Percentiles rank a stretch among this genome's conserved stretches.
These are phyloP conservation scores for Diospyros kaki DNA, from an alignment of 148 eudicot species.

Conservation along the genomic window DNA sequence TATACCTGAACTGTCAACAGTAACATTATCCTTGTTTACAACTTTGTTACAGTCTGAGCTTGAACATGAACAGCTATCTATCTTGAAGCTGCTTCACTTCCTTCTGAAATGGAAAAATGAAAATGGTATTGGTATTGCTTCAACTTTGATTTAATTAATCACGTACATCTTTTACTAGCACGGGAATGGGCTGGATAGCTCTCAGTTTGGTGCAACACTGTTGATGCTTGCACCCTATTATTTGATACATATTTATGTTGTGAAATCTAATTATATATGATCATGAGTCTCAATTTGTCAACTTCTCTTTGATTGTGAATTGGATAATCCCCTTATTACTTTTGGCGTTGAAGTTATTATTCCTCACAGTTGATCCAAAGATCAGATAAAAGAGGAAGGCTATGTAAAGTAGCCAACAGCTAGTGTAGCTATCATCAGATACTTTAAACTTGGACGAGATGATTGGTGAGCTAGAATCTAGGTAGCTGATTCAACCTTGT, in stretches of 20 bases:
- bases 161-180: not conserved
- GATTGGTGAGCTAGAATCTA: too few relatives aligned
- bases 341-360: too few relatives aligned
- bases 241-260: not conserved
- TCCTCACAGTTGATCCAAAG: too few relatives aligned
- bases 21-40: constrained; percentile 49
- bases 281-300: not conserved
- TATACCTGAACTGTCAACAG: constrained; percentile 45
- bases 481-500: too few relatives aligned
- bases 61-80: constrained; percentile 69
- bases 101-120: constrained; percentile 65
- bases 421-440: too few relatives aligned
- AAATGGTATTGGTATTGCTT: constrained; percentile 44
- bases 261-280: not conserved
- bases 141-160: not conserved
- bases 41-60: constrained; percentile 52
- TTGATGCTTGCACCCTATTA: not conserved
- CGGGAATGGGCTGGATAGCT: not conserved
- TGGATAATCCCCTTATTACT: too few relatives aligned
- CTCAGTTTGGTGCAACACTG: not conserved
- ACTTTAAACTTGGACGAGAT: too few relatives aligned
- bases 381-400: too few relatives aligned
- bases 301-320: not conserved
- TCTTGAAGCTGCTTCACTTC: constrained; percentile 50
- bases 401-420: too few relatives aligned